Evolutionary conservation across 495 filamentous ascomycete species (phyloP), one percentile per base, ranked within the genome.

Genomic region (Penicillium macrosclerotiorum): DNA sequence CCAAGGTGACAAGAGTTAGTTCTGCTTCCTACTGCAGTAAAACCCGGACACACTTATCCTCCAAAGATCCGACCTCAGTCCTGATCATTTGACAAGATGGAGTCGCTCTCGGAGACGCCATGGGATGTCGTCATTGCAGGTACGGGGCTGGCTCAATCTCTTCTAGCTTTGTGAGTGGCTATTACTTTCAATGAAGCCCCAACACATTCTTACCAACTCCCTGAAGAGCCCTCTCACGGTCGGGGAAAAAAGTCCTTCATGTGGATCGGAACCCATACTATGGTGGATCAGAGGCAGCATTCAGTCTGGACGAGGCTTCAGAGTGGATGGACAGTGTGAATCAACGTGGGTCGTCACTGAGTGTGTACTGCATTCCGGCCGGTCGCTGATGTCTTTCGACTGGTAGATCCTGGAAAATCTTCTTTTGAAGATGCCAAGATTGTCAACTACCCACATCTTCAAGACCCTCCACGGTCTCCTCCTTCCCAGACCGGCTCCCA

Each of bases 81-180:
- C 27, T 47, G 47, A 44, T 32, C 36, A 22, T 49, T n/a, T 41
- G 45, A 41, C 54, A 62, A 20, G 44, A 96, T 95, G 89, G 89
- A 94, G 54, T 81, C 85, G 35, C 74, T 95, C 44, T 70, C 82
- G 62, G 84, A 85, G 38, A 89, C 88, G 23, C 70, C 76, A 35
- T 98, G 94, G 94, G 93, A 98, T 72, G 83, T 94, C 55, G 74
- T 93, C 45, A 89, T 98, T 51, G 78, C 81, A 49, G 94, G 94
- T 51, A 98, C 93, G 38, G 93, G 90, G 37, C 64, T 97, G 51
- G 78, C 83, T 54, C 88, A 96, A 65, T 96, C 91, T 33, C 83
- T 98, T 42, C 80, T 98, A 52, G 92, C 93, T 50, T 74, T 96
- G 93, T 98, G 80, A 76, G 87, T 73, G 37, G 48, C 22, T 37